Base-by-base conservation (phyloP, 257 asterid species). In the Cynanchum wilfordii region DNA sequence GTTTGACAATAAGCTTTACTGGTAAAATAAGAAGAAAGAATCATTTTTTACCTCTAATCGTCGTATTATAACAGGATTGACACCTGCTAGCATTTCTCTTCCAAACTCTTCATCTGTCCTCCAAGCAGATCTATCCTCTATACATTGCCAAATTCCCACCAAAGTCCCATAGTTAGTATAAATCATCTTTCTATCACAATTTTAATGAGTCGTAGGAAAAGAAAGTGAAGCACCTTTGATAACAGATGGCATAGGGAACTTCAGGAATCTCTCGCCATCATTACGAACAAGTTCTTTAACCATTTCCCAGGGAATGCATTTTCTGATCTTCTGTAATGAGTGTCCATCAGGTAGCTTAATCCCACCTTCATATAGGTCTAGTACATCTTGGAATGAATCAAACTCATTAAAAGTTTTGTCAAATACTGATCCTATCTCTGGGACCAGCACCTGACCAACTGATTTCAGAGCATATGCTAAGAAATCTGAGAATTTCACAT, bases 81-180 rank as follows among this genome's bases (percentile, higher is more conserved):
- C 90, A 82, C 99, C 99, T 54, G 99, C 97, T 4, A 94, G 88
- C 98, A 94, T 89, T 79, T 94, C 97, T 76, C 99, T 69, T 69
- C 86, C 98, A 55, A 94, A 94, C 79, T 94, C 99, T 80, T 86
- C 92, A 73, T 94, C 99, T 1, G 98, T 87, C 81, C 99, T 91
- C 99, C 99, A 94, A 2, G 97, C 97, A 36, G 95, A 79, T 80
- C 57, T 84, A 80, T 89, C 91, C 85, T 73, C 99, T 94, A 88
- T 75, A 77, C 30, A 19, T 19, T 57, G 62, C 59, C 76, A 33
- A 55, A 4, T 30, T 45, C 57, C 55, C 50, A 29, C n/a, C 56
- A 7, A 64, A 15, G 24, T 33, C 29, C 10, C 47, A 57, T 25
- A 12, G 30, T 72, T 13, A 67, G 5, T 17, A 15, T 20, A 25